phyloP scores from a whole-genome alignment of 75 land plant species.

The Pseudotsuga menziesii region DNA sequence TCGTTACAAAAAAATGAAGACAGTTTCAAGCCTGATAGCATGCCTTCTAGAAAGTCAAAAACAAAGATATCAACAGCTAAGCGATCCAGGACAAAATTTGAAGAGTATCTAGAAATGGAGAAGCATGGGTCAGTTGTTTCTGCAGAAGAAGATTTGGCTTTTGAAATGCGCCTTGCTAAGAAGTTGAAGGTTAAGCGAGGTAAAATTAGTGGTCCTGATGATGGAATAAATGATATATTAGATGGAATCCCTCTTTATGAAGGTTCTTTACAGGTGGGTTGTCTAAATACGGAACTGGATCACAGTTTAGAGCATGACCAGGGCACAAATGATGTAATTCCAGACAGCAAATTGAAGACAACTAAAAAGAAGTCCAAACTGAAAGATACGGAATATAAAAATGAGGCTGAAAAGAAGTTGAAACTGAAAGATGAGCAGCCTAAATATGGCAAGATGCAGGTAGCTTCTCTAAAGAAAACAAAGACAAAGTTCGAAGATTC shows the following conservation, averaged over 20 bases:
- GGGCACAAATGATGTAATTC: not conserved
- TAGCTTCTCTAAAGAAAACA: slow-evolving; percentile 10
- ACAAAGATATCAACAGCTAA: too few species aligned
- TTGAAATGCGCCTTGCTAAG: slow-evolving; percentile 66
- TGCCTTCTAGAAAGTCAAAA: too few species aligned
- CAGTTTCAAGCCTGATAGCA: too few species aligned
- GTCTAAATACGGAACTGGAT: not conserved
- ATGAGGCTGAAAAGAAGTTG: not conserved
- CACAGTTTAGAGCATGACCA: not conserved
- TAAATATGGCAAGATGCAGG: not conserved
- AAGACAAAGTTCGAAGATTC: slow-evolving; percentile 70
- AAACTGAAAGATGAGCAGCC: not conserved
- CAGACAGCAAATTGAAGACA: not conserved
- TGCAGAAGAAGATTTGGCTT: slow-evolving; percentile 53
- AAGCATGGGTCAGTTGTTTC: slow-evolving; percentile 13
- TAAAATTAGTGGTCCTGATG: slow-evolving; percentile 39
- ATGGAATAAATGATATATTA: slow-evolving; percentile 54
- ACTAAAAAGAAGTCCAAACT: not conserved
- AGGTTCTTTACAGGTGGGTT: not conserved
- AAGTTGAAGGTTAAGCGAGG: slow-evolving; percentile 70
- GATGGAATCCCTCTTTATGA: slow-evolving; percentile 34
- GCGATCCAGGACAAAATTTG: slow-evolving; percentile 42
- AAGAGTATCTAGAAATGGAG: slow-evolving; percentile 68
- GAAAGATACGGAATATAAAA: not conserved
- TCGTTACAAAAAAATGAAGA: too few species aligned